These are phyloP conservation scores for Vigna angularis DNA, from an alignment of 306 rosid species.

Conservation along the genomic window DNA sequence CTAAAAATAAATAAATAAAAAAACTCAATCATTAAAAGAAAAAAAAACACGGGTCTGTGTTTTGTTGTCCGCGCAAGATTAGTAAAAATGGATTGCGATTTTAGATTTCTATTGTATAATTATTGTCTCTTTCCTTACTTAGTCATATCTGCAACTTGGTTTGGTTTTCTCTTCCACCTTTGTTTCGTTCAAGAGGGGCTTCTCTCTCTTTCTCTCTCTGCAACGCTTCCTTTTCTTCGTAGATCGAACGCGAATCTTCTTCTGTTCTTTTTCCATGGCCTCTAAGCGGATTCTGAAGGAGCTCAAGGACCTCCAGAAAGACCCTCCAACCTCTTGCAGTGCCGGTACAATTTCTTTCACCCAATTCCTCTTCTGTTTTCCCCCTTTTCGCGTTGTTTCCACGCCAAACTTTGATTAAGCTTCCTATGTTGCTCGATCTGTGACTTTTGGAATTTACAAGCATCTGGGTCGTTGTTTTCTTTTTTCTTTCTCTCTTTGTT, in stretches of 20 bases:
- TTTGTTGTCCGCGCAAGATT: not conserved
- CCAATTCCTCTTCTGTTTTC: not conserved
- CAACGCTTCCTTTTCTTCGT: conserved; percentile 14
- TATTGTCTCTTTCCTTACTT: not conserved
- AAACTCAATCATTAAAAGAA: not conserved
- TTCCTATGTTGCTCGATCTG: conserved; percentile 49
- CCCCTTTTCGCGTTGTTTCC: conserved; percentile 1
- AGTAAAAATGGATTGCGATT: not conserved
- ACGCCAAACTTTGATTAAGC: conserved; percentile 14
- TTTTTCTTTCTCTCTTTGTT: not conserved
- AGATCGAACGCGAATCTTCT: conserved; percentile 51
- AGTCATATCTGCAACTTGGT: conserved; percentile 11
- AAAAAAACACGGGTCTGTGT: not conserved
- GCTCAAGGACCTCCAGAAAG: conserved; percentile 90
- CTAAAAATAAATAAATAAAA: not conserved
- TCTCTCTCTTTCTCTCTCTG: conserved; percentile 1
- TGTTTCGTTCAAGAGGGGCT: not conserved
- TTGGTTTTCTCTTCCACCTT: not conserved
- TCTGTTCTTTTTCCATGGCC: conserved; percentile 62
- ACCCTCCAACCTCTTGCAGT: conserved; percentile 90
- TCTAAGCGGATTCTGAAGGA: conserved; percentile 90
- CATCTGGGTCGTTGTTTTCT: conserved; percentile 8
- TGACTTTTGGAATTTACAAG: conserved; percentile 11
- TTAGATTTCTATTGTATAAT: not conserved
- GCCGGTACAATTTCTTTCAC: conserved; percentile 59